Percentiles rank a stretch among this genome's conserved stretches.
Evolutionary conservation across 768 basidiomycete genomes (phyloP).

Genomic region (Podaxis sp.): DNA sequence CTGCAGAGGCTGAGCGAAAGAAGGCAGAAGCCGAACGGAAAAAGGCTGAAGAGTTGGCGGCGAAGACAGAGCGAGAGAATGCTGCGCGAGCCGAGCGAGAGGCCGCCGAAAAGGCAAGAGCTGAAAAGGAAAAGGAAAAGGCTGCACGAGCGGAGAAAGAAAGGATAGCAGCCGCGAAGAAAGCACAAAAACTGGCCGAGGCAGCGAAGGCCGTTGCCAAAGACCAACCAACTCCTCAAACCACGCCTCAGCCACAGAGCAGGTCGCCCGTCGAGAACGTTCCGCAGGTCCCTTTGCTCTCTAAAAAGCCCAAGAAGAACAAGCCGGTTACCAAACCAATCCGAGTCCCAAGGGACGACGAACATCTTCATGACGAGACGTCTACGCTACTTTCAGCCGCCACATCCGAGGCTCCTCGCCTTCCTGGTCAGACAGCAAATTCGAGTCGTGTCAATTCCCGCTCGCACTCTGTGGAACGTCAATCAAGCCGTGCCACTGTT

Average conservation of each 20-base stretch:
- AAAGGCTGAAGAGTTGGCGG: conserved; percentile 37
- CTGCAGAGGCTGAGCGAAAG: conserved; percentile 50
- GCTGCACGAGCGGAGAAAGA: conserved; percentile 7
- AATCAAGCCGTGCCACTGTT: conserved; percentile 47
- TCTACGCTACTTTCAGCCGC: conserved; percentile 44
- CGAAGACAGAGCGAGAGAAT: conserved; percentile 21
- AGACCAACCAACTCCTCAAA: conserved; percentile 12
- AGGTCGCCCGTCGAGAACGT: conserved; percentile 77
- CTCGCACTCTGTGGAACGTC: conserved; percentile 59
- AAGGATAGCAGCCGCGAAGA: conserved; percentile 17
- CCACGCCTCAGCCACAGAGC: conserved; percentile 39
- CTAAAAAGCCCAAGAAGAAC: conserved; percentile 83
- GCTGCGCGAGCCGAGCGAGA: conserved; percentile 34
- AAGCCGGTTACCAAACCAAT: conserved; percentile 63
- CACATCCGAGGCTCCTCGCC: conserved; percentile 46
- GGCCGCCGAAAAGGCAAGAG: conserved; percentile 17
- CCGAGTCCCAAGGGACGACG: conserved; percentile 59
- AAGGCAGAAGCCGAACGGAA: conserved; percentile 35
- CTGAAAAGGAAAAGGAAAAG: conserved; percentile 14
- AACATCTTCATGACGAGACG: conserved; percentile 38
- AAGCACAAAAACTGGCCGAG: conserved; percentile 23
- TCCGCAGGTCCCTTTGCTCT: conserved; percentile 72
- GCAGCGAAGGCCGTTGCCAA: neutral
- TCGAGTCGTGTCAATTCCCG: conserved; percentile 58
- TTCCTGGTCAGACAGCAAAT: conserved; percentile 35